Conservation (phyloP, 257 asterid genomes). For the Eustoma russellianum region DNA sequence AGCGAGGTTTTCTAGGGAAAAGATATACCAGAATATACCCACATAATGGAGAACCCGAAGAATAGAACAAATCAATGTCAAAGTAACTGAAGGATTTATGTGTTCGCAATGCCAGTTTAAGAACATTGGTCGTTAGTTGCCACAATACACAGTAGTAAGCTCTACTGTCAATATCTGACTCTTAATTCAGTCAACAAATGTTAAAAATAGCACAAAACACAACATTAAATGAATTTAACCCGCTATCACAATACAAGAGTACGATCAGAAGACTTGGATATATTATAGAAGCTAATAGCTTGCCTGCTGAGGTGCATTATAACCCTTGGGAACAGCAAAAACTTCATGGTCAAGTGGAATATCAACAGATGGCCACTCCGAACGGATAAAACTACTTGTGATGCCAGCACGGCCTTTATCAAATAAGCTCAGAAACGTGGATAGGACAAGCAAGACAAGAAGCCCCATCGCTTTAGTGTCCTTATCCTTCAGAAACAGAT, state of each 20-base stretch:
- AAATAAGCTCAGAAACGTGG: constrained; percentile 38
- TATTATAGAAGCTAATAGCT: constrained; percentile 12
- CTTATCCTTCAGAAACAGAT: constrained; percentile 22
- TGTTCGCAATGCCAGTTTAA: no score
- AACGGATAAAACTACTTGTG: constrained; percentile 67
- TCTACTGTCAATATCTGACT: no score
- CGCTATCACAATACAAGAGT: no score
- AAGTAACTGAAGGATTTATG: no score
- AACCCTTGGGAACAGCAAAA: constrained; percentile 75
- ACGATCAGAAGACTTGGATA: no score
- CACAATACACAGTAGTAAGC: no score
- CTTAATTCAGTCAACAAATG: no score
- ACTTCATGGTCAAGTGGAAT: constrained; percentile 77
- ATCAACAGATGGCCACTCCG: constrained; percentile 79
- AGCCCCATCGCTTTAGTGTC: constrained; percentile 40
- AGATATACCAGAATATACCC: no score
- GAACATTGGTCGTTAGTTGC: no score
- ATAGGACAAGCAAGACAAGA: constrained; percentile 32
- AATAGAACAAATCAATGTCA: no score
- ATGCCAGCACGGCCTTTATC: constrained; percentile 52
- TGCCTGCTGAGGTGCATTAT: constrained; percentile 93
- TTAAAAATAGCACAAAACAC: not conserved
- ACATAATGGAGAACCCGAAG: no score
- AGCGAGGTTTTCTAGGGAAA: no score
- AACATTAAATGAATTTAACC: not conserved